Evolutionary conservation across 345 rosid species (phyloP), one percentile per base, ranked within the genome.

Genomic region (Citrus mangshanensis): DNA sequence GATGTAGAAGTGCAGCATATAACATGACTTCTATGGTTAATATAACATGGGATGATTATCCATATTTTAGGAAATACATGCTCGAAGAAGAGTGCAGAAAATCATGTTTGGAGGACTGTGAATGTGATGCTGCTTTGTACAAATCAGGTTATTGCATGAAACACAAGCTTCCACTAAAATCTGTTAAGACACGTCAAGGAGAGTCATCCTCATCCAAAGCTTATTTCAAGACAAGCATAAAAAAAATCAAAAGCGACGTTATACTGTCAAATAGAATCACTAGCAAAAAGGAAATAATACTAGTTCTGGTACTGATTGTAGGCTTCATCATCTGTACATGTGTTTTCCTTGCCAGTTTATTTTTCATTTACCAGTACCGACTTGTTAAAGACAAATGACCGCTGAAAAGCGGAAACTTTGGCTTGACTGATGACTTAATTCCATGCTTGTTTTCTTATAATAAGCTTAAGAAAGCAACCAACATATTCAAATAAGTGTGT

Each of bases 381-480:
- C 60, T 74, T 63, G 22, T 40, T 19, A 61, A 25, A 24, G 27
- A 60, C 40, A 46, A 63, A 3, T 5, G 68, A 58, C 60, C 62
- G 42, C 21, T 74, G 37, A 58, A 74, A 61, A 74, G 2, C 7
- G 25, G 70, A 35, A 74, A 37, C 40, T 37, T 42, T 18, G 70
- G 77, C 25, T 74, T 30, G 25, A 74, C 25, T 0, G 22, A 62
- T 18, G 70, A 62, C 9, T 54, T 62, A 19, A 27, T 56, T 42
- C 60, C 63, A 21, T 56, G 77, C 16, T 40, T 70, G 21, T 74
- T 74, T 6, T 42, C 70, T 42, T 74, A 74, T 54, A 27, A 21
- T 19, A 70, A 62, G 40, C 60, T 74, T 19, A 74, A 74, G 59
- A 74, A 63, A 22, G 77, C 77, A 40, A 62, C 77, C 40, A 40